These are phyloP conservation scores for Pythium vanterpoolii DNA, from an alignment of 352 stramenopile genomes.

Conservation along the genomic window DNA sequence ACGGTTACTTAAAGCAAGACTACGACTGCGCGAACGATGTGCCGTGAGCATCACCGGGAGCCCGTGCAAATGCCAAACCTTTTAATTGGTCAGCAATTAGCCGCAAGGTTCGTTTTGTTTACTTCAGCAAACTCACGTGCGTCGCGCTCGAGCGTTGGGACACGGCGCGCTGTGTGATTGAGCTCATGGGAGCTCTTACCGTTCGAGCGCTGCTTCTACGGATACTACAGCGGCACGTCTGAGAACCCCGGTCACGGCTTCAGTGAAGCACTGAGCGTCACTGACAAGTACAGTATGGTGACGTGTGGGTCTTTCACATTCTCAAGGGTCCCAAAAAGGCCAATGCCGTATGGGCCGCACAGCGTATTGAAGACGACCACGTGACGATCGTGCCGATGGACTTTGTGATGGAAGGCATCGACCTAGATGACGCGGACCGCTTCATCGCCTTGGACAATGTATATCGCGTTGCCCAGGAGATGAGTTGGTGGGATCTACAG, in stretches of 20 bases:
- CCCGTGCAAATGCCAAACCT: constrained; percentile 87
- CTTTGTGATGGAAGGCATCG: constrained; percentile 91
- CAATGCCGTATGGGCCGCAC: constrained; percentile 90
- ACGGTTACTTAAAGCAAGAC: constrained; percentile 92
- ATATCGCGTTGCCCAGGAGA: constrained; percentile 73
- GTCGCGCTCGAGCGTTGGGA: constrained; percentile 89
- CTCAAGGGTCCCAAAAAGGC: constrained; percentile 86
- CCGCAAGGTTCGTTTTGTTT: constrained; percentile 84
- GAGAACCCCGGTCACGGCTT: constrained; percentile 52
- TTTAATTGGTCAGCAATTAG: constrained; percentile 58
- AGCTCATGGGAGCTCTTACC: constrained; percentile 91
- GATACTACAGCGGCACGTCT: constrained; percentile 78
- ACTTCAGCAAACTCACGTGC: constrained; percentile 88
- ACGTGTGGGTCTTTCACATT: constrained; percentile 95
- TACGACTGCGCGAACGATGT: constrained; percentile 96
- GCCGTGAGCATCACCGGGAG: constrained; percentile 93
- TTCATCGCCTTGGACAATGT: constrained; percentile 90
- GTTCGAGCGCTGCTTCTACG: constrained; percentile 94
- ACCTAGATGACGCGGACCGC: constrained; percentile 69
- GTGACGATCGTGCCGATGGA: constrained; percentile 91
- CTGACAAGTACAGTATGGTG: constrained; percentile 78
- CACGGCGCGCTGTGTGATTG: constrained; percentile 72
- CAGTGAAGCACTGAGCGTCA: constrained; percentile 85
- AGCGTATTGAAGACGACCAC: constrained; percentile 89
- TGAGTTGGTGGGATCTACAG: constrained; percentile 76